These are phyloP conservation scores for Fusarium haematococcum DNA, from an alignment of 2,329 filamentous ascomycete species.

Conservation along the genomic window DNA sequence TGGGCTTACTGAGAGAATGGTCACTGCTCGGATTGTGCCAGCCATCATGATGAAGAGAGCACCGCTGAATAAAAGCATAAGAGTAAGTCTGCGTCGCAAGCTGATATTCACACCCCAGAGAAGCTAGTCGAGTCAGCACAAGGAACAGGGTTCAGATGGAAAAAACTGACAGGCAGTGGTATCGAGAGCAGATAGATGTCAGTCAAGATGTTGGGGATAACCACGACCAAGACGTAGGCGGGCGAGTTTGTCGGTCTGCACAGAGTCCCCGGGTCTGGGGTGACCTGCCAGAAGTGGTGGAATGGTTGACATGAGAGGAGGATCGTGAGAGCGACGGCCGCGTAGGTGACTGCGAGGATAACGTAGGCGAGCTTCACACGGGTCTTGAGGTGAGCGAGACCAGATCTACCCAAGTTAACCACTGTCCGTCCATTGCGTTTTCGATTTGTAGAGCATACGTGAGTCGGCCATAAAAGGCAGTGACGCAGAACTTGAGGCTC, in stretches of 20 bases:
- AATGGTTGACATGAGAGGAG: conserved; percentile 49
- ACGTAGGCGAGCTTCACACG: conserved; percentile 31
- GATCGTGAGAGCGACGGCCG: conserved; percentile 25
- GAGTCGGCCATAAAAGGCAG: conserved; percentile 44
- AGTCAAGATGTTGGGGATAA: conserved; percentile 37
- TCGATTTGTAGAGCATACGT: conserved; percentile 40
- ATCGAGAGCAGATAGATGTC: conserved; percentile 36
- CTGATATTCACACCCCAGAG: conserved; percentile 41
- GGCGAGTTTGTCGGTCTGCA: conserved; percentile 38
- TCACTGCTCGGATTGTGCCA: conserved; percentile 34
- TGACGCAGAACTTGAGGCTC: conserved; percentile 46
- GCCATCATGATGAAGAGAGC: conserved; percentile 41
- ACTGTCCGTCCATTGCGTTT: not conserved
- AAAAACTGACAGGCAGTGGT: conserved; percentile 24
- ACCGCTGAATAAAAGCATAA: conserved; percentile 37
- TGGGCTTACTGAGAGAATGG: conserved; percentile 28
- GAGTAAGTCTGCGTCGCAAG: conserved; percentile 35
- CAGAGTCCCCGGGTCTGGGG: conserved; percentile 49
- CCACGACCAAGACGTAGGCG: conserved; percentile 32
- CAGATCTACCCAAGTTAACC: conserved; percentile 25
- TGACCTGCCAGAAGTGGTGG: conserved; percentile 62
- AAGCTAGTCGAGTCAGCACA: conserved; percentile 10
- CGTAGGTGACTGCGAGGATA: conserved; percentile 30
- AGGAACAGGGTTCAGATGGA: rapidly evolving
- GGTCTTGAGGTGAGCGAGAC: conserved; percentile 23